Evolutionary conservation across 495 filamentous ascomycete genomes (phyloP).

Genomic region (Aspergillus funiculosus): DNA sequence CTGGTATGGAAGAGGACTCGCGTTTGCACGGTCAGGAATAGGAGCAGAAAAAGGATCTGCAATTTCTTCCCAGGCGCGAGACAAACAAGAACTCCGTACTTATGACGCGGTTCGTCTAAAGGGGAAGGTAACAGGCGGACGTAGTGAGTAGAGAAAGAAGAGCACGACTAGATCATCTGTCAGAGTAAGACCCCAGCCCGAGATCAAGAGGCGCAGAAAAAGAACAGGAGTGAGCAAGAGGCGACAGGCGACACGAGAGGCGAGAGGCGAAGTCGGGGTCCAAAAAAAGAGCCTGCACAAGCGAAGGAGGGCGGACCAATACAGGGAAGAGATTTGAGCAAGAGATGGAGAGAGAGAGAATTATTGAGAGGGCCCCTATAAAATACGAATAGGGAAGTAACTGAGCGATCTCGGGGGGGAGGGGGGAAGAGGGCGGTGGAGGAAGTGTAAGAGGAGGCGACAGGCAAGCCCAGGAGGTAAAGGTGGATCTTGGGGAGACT

Average conservation of each 20-base stretch:
- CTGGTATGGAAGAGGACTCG: slow-evolving; percentile 6
- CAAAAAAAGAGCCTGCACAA: slow-evolving; percentile 21
- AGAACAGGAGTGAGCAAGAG: slow-evolving; percentile 23
- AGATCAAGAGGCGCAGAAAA: slow-evolving; percentile 25
- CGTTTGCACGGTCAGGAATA: slow-evolving; percentile 14
- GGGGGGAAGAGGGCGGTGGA: slow-evolving; percentile 28
- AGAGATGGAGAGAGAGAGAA: slow-evolving; percentile 3
- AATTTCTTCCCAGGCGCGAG: slow-evolving; percentile 10
- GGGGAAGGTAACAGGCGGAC: slow-evolving; percentile 9
- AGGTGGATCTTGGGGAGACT: slow-evolving; percentile 18
- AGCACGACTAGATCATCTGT: slow-evolving; percentile 15
- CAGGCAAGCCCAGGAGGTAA: slow-evolving; percentile 24
- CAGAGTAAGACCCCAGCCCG: slow-evolving; percentile 12
- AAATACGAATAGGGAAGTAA: slow-evolving; percentile 21
- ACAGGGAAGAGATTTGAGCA: slow-evolving; percentile 13
- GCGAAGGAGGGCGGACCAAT: slow-evolving; percentile 13
- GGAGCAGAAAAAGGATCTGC: slow-evolving; percentile 14
- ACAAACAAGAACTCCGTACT: background rate
- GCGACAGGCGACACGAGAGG: slow-evolving; percentile 34
- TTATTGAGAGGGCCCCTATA: slow-evolving; percentile 11
- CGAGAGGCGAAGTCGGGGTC: slow-evolving; percentile 24
- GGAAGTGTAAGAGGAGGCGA: slow-evolving; percentile 24
- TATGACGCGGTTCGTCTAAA: background rate
- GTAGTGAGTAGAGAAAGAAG: slow-evolving; percentile 7
- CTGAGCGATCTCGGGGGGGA: slow-evolving; percentile 26